phyloP scores from a whole-genome alignment of 768 basidiomycete species.

The Termitomyces sp. region DNA sequence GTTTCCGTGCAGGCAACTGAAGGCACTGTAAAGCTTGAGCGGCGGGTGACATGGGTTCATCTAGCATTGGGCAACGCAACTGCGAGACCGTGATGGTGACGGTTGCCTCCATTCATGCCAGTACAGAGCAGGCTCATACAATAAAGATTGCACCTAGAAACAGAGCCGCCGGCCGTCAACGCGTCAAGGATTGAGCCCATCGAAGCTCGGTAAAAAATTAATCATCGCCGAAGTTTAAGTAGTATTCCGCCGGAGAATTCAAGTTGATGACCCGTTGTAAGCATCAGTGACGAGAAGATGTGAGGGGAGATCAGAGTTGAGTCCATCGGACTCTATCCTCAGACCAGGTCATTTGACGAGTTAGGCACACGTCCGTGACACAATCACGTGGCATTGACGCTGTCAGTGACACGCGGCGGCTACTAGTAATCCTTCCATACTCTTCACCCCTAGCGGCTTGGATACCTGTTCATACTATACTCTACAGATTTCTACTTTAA shows the following conservation, averaged over 20 bases:
- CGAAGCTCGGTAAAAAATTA: background rate
- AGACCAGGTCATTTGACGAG: no score
- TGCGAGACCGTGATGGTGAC: background rate
- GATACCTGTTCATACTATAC: background rate
- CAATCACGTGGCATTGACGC: no score
- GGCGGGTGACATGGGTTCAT: background rate
- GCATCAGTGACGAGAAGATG: background rate
- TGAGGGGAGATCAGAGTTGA: background rate
- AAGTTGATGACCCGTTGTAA: background rate
- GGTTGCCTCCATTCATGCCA: background rate
- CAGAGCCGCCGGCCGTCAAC: background rate
- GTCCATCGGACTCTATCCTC: no score
- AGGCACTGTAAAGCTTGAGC: no score
- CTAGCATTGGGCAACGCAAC: no score
- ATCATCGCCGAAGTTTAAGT: conserved; percentile 19
- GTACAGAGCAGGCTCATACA: background rate
- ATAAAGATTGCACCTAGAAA: background rate
- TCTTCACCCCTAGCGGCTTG: background rate
- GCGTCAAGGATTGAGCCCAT: background rate
- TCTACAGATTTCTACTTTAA: conserved; percentile 1
- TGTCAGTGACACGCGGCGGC: background rate
- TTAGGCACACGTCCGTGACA: no score
- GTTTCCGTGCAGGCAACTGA: background rate
- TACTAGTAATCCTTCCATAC: background rate
- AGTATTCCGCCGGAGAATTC: background rate